phyloP scores from a whole-genome alignment of 2,329 filamentous ascomycete species.

The Fusarium succisae region DNA sequence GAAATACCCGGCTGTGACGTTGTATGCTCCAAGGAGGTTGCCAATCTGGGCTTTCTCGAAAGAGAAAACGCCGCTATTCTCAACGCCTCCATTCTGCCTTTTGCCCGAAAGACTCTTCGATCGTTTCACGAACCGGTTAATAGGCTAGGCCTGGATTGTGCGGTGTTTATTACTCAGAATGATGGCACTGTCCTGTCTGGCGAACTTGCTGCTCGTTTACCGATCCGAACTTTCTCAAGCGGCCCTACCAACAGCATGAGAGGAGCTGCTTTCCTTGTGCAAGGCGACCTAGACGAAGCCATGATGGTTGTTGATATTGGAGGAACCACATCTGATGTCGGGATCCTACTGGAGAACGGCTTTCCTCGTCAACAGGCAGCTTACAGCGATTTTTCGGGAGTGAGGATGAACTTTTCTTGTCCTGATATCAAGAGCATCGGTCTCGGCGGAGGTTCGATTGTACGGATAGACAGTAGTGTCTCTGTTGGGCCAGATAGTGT shows the following conservation, averaged over 20 bases:
- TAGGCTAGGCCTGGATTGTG: conserved; percentile 60
- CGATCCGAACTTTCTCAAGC: conserved; percentile 69
- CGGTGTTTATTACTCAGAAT: conserved; percentile 70
- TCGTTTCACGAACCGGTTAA: conserved; percentile 64
- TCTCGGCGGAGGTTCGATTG: conserved; percentile 66
- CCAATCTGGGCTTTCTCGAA: conserved; percentile 65
- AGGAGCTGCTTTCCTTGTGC: conserved; percentile 68
- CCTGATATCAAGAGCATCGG: conserved; percentile 69
- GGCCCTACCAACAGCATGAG: conserved; percentile 72
- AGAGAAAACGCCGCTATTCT: conserved; percentile 72
- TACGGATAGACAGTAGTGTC: conserved; percentile 52
- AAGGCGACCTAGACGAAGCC: conserved; percentile 48
- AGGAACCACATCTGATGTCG: conserved; percentile 73
- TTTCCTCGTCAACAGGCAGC: conserved; percentile 71
- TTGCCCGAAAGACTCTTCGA: conserved; percentile 65
- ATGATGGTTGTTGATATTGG: conserved; percentile 73
- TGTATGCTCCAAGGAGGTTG: conserved; percentile 62
- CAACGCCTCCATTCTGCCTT: conserved; percentile 68
- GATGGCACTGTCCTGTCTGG: conserved; percentile 69
- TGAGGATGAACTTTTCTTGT: conserved; percentile 68
- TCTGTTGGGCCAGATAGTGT: conserved; percentile 71
- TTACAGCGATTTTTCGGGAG: conserved; percentile 69
- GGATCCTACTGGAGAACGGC: conserved; percentile 67
- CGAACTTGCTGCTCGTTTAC: conserved; percentile 61
- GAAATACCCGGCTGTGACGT: conserved; percentile 56